Base-by-base conservation (phyloP, 2,329 filamentous ascomycete species). In the Colletotrichum graminicola region DNA sequence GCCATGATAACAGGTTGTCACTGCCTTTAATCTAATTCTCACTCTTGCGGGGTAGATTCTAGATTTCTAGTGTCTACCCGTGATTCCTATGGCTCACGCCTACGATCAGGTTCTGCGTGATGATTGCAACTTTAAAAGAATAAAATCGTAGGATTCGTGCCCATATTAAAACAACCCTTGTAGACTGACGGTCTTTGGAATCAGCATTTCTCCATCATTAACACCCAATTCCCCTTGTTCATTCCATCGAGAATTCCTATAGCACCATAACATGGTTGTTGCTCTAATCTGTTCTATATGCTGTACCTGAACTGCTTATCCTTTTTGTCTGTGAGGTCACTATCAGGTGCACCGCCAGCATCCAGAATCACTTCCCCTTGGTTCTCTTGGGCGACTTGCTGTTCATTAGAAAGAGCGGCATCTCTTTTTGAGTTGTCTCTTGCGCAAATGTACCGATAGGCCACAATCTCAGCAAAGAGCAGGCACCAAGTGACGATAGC, bases 401-500 rank as follows among this genome's bases (percentile, higher is more conserved):
- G 45, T 1, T 21, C 62, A 5, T 43, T 11, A 29, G 23, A 41
- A 5, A 21, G n/a, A 2, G 36, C 54, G 5, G 49, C 49, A n/a
- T 79, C 77, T 45, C 80, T 70, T 5, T 52, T 67, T 7, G 63
- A 71, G 60, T 85, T 85, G 10, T 84, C 82, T 4, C 71, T 67
- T 34, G 70, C 65, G 57, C 82, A 83, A 5, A 81, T 32, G 29
- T 73, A 75, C 62, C 81, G 79, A 71, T 84, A 84, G 6, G 74
- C 74, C 10, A 73, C n/a, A 34, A 79, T 74, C 3, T 77, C 74
- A 0, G 82, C 59, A 62, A 84, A 77, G 1, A 85, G 75, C 6
- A 84, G 68, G 56, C 77, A 78, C 83, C 83, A 86, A 8, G 80
- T 82, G 3, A 84, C 83, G 39, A 86, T 77, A 2, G 78, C 80